These are phyloP conservation scores for Starmera amethionina DNA, from an alignment of 805 yeast species.

Conservation along the genomic window DNA sequence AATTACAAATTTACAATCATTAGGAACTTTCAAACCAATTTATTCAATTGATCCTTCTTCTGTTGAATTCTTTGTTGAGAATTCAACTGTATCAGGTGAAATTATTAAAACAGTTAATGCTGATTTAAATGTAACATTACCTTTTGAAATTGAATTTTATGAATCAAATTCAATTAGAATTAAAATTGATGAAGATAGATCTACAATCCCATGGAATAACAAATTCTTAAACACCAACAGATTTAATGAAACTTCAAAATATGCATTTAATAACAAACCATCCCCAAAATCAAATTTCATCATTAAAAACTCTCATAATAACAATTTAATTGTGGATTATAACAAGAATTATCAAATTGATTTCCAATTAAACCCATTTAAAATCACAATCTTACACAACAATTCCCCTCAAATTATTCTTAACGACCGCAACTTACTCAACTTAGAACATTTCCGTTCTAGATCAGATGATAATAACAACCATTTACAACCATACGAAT, in stretches of 20 bases:
- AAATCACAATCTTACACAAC: conserved; percentile 35
- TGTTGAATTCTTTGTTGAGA: conserved; percentile 17
- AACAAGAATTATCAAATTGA: too few species aligned
- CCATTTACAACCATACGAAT: conserved; percentile 48
- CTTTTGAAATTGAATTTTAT: conserved; percentile 48
- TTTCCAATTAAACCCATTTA: conserved; percentile 32
- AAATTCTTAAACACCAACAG: conserved; percentile 33
- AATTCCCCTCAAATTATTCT: conserved; percentile 41
- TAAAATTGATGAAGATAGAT: conserved; percentile 51
- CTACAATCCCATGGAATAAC: conserved; percentile 12
- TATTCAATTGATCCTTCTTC: conserved; percentile 31
- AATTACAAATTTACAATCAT: conserved; percentile 2
- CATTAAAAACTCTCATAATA: too few species aligned
- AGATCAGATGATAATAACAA: conserved; percentile 28
- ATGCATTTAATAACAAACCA: conserved; percentile 39
- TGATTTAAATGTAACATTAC: conserved; percentile 34
- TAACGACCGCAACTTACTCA: conserved; percentile 63
- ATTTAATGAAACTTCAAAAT: conserved; percentile 47
- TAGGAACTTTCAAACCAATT: conserved; percentile 21
- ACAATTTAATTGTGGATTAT: too few species aligned
- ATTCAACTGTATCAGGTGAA: conserved; percentile 31
- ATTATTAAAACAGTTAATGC: conserved; percentile 36
- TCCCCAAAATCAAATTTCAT: neutral
- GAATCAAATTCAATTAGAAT: conserved; percentile 52
- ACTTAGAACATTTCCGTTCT: conserved; percentile 70